These are phyloP conservation scores for Cronartium ribicola DNA, from an alignment of 1,284 basidiomycete species.

Conservation along the genomic window DNA sequence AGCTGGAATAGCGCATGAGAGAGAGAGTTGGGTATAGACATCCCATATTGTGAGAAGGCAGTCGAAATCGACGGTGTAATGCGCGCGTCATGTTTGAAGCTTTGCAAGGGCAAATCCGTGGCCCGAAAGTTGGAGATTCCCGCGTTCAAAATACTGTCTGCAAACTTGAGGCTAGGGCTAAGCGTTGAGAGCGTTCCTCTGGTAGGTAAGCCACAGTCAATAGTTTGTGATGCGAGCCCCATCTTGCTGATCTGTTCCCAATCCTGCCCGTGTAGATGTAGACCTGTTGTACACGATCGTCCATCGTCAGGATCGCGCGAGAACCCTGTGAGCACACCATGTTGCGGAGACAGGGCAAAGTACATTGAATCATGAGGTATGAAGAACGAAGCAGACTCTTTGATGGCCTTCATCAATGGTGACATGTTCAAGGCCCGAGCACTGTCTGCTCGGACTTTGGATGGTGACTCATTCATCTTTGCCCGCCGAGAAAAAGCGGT, in stretches of 20 bases:
- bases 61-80: constrained; percentile 50
- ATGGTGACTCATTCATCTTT: neutral
- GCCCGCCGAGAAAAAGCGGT: neutral
- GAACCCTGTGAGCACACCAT: constrained; percentile 32
- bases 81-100: constrained; percentile 47
- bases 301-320: constrained; percentile 9
- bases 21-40: constrained; percentile 57
- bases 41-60: constrained; percentile 24
- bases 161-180: neutral
- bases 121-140: constrained; percentile 40
- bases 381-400: constrained; percentile 43
- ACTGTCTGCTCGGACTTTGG: neutral
- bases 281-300: neutral
- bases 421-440: constrained; percentile 36
- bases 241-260: constrained; percentile 19
- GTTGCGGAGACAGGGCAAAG: constrained; percentile 44
- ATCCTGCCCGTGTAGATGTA: constrained; percentile 11
- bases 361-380: constrained; percentile 45
- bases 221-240: neutral
- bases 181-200: neutral
- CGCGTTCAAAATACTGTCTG: constrained; percentile 43
- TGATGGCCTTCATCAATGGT: constrained; percentile 44
- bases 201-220: neutral
- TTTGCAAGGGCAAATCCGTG: constrained; percentile 51
- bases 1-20: constrained; percentile 52